Base-by-base conservation (phyloP, 2,329 filamentous ascomycete species). In the Penicillium sp. region DNA sequence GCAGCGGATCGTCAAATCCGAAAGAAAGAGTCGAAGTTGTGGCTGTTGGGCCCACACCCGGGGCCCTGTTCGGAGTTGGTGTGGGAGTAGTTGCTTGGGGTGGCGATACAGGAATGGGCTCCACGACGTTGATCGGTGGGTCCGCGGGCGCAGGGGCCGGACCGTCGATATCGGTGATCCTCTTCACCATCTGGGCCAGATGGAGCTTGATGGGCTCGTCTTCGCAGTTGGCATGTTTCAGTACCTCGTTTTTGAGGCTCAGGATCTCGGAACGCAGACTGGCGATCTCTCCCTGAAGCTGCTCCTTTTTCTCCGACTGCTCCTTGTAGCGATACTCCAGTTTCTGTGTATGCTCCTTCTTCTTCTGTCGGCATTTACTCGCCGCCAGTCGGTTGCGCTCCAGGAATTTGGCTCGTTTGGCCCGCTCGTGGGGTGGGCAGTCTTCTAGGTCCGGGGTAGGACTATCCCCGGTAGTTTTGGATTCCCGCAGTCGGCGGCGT, bases 311-410 rank as follows among this genome's bases (percentile, higher is more conserved):
- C 20, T 65, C 58, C 4, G 66, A 67, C 14, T 68, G 61, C 35
- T 68, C 63, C 22, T 67, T 65, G 49, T 58, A 69, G 2, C 56
- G 58, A 9, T 46, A 65, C 52, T 81, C 77, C 11, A 81, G 71
- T 29, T 69, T 59, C 45, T 74, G 69, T 28, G 74, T 77, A 57
- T 78, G 77, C 50, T 77, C 75, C 64, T 81, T 81, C 66, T 81
- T 81, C 69, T 81, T 81, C 56, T 77, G 74, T n/a, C 79, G 75
- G 61, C 79, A 82, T 55, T 81, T 82, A 60, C 77, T 77, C 4
- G 79, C 79, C 2, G 79, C 79, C 1, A 79, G 63, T 2, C 79
- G 74, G 55, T 82, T 82, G 55, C 80, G 77, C 59, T 81, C 78
- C 16, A 81, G 72, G 58, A 77, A 77, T 39, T 73, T 73, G 43